phyloP scores from a whole-genome alignment of 371 early-diverging fungal species.

The Funneliformis caledonium region DNA sequence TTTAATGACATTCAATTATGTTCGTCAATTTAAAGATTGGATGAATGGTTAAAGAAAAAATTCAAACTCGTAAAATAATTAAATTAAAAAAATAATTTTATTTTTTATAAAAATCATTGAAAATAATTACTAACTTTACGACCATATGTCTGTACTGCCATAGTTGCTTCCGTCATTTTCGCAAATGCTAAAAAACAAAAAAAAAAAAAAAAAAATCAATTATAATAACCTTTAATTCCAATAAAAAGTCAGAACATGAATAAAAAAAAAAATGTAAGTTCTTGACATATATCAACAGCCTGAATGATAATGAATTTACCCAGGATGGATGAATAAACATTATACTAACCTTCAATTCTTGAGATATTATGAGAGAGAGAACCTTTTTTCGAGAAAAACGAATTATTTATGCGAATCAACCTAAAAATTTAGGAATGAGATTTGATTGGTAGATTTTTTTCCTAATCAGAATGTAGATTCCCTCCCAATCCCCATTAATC shows the following conservation, averaged over 20 bases:
- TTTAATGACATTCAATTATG: too few relatives aligned
- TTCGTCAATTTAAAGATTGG: too few relatives aligned
- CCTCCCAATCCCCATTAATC: too few relatives aligned
- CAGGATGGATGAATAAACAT: background rate
- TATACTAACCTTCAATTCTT: background rate
- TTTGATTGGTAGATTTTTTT: background rate
- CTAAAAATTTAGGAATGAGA: background rate
- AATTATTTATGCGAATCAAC: background rate
- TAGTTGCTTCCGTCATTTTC: slow-evolving; percentile 43
- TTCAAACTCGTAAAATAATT: background rate
- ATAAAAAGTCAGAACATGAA: background rate
- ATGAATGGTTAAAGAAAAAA: too few relatives aligned
- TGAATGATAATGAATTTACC: background rate
- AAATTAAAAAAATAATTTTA: background rate
- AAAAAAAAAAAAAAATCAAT: background rate
- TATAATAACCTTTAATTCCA: background rate
- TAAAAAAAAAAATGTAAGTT: background rate
- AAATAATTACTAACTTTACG: slow-evolving; percentile 42
- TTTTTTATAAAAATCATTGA: background rate
- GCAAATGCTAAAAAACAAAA: background rate
- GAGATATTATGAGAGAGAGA: background rate
- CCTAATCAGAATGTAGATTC: too few relatives aligned
- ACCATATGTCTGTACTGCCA: slow-evolving; percentile 47
- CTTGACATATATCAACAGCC: background rate
- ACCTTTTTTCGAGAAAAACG: background rate